Evolutionary conservation across 2,329 filamentous ascomycete species (phyloP), one percentile per base, ranked within the genome.

Genomic region (Moelleriella libera): DNA sequence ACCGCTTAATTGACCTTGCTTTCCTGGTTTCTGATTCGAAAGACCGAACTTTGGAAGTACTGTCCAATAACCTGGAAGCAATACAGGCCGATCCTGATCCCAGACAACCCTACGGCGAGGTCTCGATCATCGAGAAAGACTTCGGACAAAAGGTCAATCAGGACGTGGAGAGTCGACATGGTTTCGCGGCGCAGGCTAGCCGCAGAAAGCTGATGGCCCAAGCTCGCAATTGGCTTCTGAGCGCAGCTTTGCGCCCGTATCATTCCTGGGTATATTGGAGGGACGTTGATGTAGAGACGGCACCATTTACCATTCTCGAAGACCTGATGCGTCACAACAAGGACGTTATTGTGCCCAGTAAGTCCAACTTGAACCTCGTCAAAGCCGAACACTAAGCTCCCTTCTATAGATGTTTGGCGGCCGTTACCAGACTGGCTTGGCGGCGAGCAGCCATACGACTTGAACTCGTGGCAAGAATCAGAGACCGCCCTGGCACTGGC

Each of bases 191-290:
- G 1, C 92, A 98, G 66, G 92, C 92, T 29, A 85, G 83, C 55
- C 78, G 92, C 57, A 80, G 92, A 65, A 98, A 98, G 70, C 75
- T 94, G 59, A 98, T 98, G 92, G 92, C 92, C 1, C 88, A 96
- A 68, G 92, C 92, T 45, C 79, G 92, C 52, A 98, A 98, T 66
- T 98, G 92, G 92, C 73, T 98, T 46, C 69, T 98, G 48, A 96
- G 88, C 58, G 90, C 92, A 41, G 90, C 92, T 28, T 70, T 98
- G 47, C 81, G 92, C 42, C 92, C 92, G 2, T 94, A 92, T 46
- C 92, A 98, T 63, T 96, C 89, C 53, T 98, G 92, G 92, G 92
- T 98, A 8, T 98, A 98, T 63, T 98, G 92, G 92, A 82, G 92
- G 65, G 92, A 98, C 68, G 92, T 95, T 29, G 92, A 98, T 67